Conservation (phyloP, 148 eudicot species). For the Gaultheria prostrata region DNA sequence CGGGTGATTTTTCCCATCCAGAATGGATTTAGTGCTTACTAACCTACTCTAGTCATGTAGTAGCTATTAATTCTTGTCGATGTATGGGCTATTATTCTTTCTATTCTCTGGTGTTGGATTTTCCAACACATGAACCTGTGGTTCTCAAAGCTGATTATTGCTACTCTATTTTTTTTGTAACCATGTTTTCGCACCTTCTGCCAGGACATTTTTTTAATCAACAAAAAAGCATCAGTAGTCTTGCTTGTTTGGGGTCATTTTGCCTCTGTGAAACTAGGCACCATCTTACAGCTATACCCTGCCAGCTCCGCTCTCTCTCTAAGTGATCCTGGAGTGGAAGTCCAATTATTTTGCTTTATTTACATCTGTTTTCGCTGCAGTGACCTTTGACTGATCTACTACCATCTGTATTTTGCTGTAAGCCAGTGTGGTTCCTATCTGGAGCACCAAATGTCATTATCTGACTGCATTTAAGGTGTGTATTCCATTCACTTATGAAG, state of each 20-base stretch:
- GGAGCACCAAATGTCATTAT: neutral
- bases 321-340: neutral
- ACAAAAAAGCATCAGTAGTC: neutral
- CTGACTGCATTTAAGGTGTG: neutral
- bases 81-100: neutral
- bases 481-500: neutral
- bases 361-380: neutral
- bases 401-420: neutral
- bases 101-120: neutral
- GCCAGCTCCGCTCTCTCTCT: neutral
- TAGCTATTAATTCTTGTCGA: neutral
- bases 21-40: neutral
- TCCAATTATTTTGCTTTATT: neutral
- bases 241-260: neutral
- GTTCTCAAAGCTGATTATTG: neutral
- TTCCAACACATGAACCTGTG: neutral
- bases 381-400: neutral
- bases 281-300: neutral
- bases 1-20: neutral
- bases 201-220: neutral
- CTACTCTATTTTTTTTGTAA: neutral
- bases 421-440: neutral
- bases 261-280: neutral
- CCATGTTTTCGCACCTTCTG: neutral
- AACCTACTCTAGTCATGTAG: neutral